Evolutionary conservation across 2,329 filamentous ascomycete genomes (phyloP).

Genomic region (Fusarium temperatum): DNA sequence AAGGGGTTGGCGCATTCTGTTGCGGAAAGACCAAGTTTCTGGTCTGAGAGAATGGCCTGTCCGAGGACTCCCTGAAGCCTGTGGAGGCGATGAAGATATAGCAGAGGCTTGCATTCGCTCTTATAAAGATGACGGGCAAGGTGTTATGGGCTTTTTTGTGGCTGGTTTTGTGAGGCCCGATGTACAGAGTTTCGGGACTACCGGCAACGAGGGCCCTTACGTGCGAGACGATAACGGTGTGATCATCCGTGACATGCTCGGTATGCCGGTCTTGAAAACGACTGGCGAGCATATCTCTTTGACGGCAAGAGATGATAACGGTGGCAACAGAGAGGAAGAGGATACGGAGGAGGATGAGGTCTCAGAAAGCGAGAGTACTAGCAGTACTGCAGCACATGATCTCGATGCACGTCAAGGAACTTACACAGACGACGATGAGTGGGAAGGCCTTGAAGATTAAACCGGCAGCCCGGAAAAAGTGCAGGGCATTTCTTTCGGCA

Average conservation of each 20-base stretch:
- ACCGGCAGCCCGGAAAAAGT: neutral
- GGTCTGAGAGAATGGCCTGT: slow-evolving; percentile 82
- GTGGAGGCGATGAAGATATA: slow-evolving; percentile 60
- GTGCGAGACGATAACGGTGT: slow-evolving; percentile 64
- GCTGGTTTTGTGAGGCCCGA: slow-evolving; percentile 74
- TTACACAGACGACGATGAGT: slow-evolving; percentile 37
- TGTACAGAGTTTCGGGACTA: slow-evolving; percentile 25
- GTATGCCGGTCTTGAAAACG: slow-evolving; percentile 50
- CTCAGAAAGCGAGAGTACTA: slow-evolving; percentile 9
- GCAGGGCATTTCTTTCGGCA: neutral
- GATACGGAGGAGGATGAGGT: neutral
- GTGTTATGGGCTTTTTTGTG: slow-evolving; percentile 96
- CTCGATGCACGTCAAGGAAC: slow-evolving; percentile 22
- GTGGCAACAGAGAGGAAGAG: slow-evolving; percentile 23
- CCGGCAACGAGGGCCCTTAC: slow-evolving; percentile 57
- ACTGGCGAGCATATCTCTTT: slow-evolving; percentile 47
- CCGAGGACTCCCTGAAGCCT: slow-evolving; percentile 63
- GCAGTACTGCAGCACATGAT: slow-evolving; percentile 3
- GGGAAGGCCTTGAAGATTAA: slow-evolving; percentile 41
- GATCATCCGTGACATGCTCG: slow-evolving; percentile 55
- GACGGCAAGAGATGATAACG: slow-evolving; percentile 32
- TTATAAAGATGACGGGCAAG: slow-evolving; percentile 80
- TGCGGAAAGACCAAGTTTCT: slow-evolving; percentile 74
- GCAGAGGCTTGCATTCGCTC: slow-evolving; percentile 83
- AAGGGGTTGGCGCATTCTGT: slow-evolving; percentile 81